Percentiles rank a stretch among this genome's conserved stretches.
These are phyloP conservation scores for Penicillium sp. DNA, from an alignment of 2,329 filamentous ascomycete genomes.

Conservation along the genomic window DNA sequence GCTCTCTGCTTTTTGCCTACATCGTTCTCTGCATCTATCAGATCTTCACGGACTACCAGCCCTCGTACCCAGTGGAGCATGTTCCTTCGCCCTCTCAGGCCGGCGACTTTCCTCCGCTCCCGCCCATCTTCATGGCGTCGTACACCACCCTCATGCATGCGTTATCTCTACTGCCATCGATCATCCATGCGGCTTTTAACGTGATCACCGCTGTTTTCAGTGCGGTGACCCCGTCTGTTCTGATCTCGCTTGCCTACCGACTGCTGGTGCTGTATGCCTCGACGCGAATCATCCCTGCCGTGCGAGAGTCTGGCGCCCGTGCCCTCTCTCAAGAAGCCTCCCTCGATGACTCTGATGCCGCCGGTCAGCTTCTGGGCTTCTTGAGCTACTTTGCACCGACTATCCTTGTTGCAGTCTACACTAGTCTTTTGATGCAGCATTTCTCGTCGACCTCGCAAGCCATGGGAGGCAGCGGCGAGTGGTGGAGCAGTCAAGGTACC, in stretches of 20 bases:
- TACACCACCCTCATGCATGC: conserved; percentile 88
- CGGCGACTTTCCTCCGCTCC: conserved; percentile 84
- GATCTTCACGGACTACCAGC: conserved; percentile 97
- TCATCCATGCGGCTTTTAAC: conserved; percentile 77
- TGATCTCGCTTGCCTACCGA: conserved; percentile 91
- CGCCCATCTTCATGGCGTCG: conserved; percentile 96
- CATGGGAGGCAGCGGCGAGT: conserved; percentile 63
- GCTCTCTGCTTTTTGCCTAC: conserved; percentile 92
- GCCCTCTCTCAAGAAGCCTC: conserved; percentile 81
- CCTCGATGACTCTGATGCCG: conserved; percentile 80
- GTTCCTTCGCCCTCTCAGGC: conserved; percentile 56
- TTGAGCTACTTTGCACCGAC: conserved; percentile 93
- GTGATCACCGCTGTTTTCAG: conserved; percentile 90
- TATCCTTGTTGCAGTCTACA: conserved; percentile 94
- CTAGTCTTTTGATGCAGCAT: conserved; percentile 90
- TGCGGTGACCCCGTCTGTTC: conserved; percentile 91
- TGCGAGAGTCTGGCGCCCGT: conserved; percentile 79
- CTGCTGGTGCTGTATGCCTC: conserved; percentile 94
- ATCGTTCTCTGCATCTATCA: conserved; percentile 98
- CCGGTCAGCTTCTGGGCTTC: conserved; percentile 75
- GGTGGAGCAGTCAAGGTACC: conserved; percentile 84
- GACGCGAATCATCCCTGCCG: conserved; percentile 90
- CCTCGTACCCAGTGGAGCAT: conserved; percentile 64
- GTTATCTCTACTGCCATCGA: conserved; percentile 76
- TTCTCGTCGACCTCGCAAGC: conserved; percentile 69